Evolutionary conservation across 345 rosid genomes (phyloP).

Genomic region (Arabidopsis suecica): DNA sequence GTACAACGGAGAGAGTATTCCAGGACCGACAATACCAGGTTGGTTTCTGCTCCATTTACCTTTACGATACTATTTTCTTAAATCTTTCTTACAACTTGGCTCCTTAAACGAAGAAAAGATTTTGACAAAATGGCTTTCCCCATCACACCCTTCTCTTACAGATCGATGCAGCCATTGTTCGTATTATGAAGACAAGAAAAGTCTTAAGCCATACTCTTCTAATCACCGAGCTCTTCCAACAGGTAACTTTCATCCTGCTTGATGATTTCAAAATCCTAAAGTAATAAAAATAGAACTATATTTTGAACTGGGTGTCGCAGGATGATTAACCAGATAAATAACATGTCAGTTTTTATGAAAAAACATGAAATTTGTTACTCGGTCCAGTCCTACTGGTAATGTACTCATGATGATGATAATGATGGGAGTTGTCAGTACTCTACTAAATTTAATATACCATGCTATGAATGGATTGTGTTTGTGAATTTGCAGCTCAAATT

Average conservation of each 20-base stretch:
- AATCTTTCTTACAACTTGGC: not conserved
- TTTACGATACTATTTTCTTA: not conserved
- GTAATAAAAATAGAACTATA: not conserved
- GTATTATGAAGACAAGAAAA: conserved; percentile 99
- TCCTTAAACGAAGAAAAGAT: not conserved
- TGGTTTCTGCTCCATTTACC: conserved; percentile 10
- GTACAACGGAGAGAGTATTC: conserved; percentile 97
- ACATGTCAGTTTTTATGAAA: not conserved
- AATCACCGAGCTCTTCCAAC: conserved; percentile 99
- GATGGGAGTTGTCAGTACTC: not conserved
- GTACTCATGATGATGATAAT: not conserved
- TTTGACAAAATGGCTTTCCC: conserved; percentile 2
- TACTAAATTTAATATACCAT: not conserved
- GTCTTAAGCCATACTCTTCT: conserved; percentile 96
- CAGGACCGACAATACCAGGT: conserved; percentile 99
- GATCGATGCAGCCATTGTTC: conserved; percentile 99
- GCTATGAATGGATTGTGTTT: conserved; percentile 16
- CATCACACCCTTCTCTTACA: conserved; percentile 38
- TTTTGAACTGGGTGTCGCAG: not conserved
- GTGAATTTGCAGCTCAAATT: conserved; percentile 78
- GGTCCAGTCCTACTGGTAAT: not conserved
- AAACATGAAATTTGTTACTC: not conserved
- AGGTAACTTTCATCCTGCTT: conserved; percentile 57
- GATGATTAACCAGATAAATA: not conserved
- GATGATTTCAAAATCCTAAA: not conserved